These are phyloP conservation scores for Botrytis tulipae DNA, from an alignment of 2,329 filamentous ascomycete genomes.

Conservation along the genomic window DNA sequence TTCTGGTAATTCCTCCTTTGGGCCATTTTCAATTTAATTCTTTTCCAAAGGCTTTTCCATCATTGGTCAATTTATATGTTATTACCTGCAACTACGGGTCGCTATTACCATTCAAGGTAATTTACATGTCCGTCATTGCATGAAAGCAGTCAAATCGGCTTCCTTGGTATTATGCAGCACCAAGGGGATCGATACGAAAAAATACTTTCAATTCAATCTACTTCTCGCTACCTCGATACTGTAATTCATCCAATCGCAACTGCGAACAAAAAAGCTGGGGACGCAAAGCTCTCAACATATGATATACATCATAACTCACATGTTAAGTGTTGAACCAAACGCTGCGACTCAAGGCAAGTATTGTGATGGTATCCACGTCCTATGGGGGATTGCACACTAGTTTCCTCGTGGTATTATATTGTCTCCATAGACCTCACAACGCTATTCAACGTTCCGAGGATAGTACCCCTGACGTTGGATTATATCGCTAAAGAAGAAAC, in stretches of 20 bases:
- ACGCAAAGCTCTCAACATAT: conserved; percentile 18
- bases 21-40: conserved; percentile 10
- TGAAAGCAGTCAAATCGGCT: conserved; percentile 14
- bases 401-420: conserved; percentile 21
- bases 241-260: conserved; percentile 9
- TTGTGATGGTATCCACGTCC: conserved; percentile 16
- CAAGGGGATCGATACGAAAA: conserved; percentile 6
- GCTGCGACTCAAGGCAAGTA: conserved; percentile 8
- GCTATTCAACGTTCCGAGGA: conserved; percentile 15
- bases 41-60: not conserved
- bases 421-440: conserved; percentile 11
- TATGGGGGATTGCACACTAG: conserved; percentile 13
- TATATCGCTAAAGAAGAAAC: conserved; percentile 11
- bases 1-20: conserved; percentile 8
- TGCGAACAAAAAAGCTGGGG: not conserved
- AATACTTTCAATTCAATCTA: not conserved
- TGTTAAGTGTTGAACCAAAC: conserved; percentile 18
- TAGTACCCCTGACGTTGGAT: conserved; percentile 10
- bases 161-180: conserved; percentile 19
- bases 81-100: conserved; percentile 16
- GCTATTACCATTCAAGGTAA: conserved; percentile 4
- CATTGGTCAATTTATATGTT: conserved; percentile 1
- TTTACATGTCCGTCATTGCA: conserved; percentile 19
- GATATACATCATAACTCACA: conserved; percentile 15
- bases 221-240: not conserved